Conservation (phyloP, 305 asterid species). For the Fraxinus latifolia region DNA sequence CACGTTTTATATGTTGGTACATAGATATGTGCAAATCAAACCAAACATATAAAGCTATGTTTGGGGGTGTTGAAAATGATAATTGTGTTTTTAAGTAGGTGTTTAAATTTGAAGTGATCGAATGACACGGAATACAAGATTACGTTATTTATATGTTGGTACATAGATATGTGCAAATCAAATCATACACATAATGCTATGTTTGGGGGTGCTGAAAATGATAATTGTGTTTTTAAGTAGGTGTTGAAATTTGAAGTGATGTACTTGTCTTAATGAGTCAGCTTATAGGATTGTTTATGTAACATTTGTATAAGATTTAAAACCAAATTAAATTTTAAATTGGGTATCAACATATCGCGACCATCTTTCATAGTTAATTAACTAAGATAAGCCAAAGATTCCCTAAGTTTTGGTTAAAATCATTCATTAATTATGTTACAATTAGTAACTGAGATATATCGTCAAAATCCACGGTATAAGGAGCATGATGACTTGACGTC, state of each 20-base stretch:
- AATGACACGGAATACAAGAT: background rate
- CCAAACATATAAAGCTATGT: background rate
- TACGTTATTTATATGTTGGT: background rate
- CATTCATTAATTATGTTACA: background rate
- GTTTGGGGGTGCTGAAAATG: background rate
- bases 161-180: background rate
- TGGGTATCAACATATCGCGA: background rate
- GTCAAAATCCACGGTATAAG: background rate
- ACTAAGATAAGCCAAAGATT: background rate
- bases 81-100: background rate
- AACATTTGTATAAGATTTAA: background rate
- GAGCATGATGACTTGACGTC: background rate
- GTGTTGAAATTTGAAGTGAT: background rate
- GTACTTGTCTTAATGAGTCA: background rate
- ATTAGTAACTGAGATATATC: background rate
- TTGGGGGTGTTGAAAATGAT: background rate
- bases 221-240: background rate
- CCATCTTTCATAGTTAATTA: background rate
- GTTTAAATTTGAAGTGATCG: background rate
- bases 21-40: background rate
- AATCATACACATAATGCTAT: background rate
- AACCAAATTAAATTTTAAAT: background rate
- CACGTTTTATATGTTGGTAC: background rate
- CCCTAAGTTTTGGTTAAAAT: background rate
- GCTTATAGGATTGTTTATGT: background rate